A percentile compares a stretch with the other conserved stretches of the same genome.
These are phyloP conservation scores for Boletus albobrunnescens DNA, from an alignment of 1,284 basidiomycete species.

Conservation along the genomic window DNA sequence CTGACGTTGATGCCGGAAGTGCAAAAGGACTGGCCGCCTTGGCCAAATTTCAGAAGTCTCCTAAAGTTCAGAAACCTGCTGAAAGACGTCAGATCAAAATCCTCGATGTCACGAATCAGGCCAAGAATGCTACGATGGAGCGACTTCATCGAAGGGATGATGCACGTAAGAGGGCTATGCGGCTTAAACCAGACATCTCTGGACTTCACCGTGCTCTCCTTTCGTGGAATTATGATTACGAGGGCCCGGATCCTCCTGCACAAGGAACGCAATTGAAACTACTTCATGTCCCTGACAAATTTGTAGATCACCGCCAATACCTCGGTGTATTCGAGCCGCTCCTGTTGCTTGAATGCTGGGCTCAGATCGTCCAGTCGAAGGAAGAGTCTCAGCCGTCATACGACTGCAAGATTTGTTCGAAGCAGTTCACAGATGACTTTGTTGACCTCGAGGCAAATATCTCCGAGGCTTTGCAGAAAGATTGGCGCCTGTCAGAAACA, in stretches of 20 bases:
- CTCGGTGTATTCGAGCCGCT: conserved; percentile 79
- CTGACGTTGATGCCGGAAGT: conserved; percentile 49
- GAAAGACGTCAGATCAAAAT: conserved; percentile 71
- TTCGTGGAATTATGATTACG: conserved; percentile 81
- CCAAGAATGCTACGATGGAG: conserved; percentile 42
- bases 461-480: conserved; percentile 53
- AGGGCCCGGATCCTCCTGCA: conserved; percentile 56
- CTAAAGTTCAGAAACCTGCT: conserved; percentile 50
- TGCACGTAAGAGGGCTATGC: conserved; percentile 59
- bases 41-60: conserved; percentile 58
- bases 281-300: conserved; percentile 59
- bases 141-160: conserved; percentile 56
- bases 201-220: conserved; percentile 79
- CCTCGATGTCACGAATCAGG: conserved; percentile 52
- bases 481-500: conserved; percentile 75
- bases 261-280: conserved; percentile 37
- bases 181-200: conserved; percentile 81
- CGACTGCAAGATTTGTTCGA: conserved; percentile 56
- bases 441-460: conserved; percentile 68
- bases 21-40: conserved; percentile 55
- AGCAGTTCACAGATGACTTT: conserved; percentile 69
- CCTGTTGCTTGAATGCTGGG: conserved; percentile 91
- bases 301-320: conserved; percentile 69
- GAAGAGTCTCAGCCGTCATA: conserved; percentile 55
- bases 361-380: conserved; percentile 78